Percentiles rank a stretch among this genome's conserved stretches.
phyloP scores from a whole-genome alignment of 2,329 filamentous ascomycete species.

The Sporothrix globosa region DNA sequence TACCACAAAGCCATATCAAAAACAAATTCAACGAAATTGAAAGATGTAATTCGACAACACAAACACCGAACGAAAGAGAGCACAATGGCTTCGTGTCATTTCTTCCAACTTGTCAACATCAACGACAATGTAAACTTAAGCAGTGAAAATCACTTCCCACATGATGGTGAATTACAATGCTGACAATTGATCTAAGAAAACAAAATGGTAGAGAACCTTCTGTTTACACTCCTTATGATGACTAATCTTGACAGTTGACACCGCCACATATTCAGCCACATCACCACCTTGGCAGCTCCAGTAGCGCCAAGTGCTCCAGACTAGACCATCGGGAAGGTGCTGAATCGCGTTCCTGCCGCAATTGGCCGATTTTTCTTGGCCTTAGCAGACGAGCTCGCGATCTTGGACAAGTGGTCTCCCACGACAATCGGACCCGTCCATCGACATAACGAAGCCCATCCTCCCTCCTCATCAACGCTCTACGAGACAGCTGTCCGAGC shows the following conservation, averaged over 20 bases:
- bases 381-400: slow-evolving; percentile 7
- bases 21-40: too few species aligned
- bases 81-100: too few species aligned
- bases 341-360: slow-evolving; percentile 22
- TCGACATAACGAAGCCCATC: too few species aligned
- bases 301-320: slow-evolving; percentile 2
- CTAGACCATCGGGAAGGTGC: slow-evolving; percentile 6
- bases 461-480: slow-evolving; percentile 28
- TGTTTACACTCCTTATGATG: not conserved
- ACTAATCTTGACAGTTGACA: slow-evolving; percentile 5
- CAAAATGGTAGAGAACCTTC: not conserved
- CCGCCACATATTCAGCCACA: not conserved
- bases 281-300: not conserved
- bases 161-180: too few species aligned
- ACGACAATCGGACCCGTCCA: not conserved
- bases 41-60: too few species aligned
- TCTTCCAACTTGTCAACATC: too few species aligned
- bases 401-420: not conserved
- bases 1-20: too few species aligned
- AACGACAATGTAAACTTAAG: too few species aligned
- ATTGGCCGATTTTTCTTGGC: slow-evolving; percentile 24
- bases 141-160: too few species aligned
- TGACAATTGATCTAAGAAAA: not conserved
- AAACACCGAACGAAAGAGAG: too few species aligned
- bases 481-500: slow-evolving; percentile 31